Evolutionary conservation across 2,329 filamentous ascomycete genomes (phyloP), one percentile per base, ranked within the genome.

Genomic region (Annulohypoxylon truncatum): DNA sequence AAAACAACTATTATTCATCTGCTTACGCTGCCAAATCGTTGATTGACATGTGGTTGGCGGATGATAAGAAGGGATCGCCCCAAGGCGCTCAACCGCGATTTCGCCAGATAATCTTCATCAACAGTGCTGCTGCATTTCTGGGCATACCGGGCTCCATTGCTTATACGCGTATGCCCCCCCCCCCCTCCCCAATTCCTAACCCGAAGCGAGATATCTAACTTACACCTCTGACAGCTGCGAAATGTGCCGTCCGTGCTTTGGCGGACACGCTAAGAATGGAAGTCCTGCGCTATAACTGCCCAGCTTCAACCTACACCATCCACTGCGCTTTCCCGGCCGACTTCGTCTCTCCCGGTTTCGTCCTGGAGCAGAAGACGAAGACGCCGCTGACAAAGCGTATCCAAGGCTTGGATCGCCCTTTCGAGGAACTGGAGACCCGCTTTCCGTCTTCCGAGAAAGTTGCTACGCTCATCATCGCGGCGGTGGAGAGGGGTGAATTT

Each of bases 221-320:
- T 15, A 12, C 10, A 3, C 22, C 6, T 9, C 1, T 6, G 20
- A 56, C 10, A 73, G 70, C 71, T 26, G 64, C 70, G n/a, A 73
- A 72, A 53, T 44, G 44, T 35, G 70, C 69, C 15, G 61, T 66
- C 6, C 71, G 66, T 35, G 72, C 69, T 1, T 55, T 76, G 4
- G 72, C 74, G 13, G 73, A 76, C 50, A 75, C 74, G 1, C 59
- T 76, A 24, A 56, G 74, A n/a, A 69, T 74, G 61, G 72, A 72
- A 60, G 70, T 65, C 7, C 47, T 72, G 6, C 66, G 73, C 6
- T 71, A 73, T 57, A 67, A 61, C 10, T 53, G 58, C 20, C 50
- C 66, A 2, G 58, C 33, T 8, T 72, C 69, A 15, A 70, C 59
- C 0, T 76, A 75, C 56, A 70, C 47, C 10, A 64, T 74, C 4